Evolutionary conservation across 2,329 filamentous ascomycete species (phyloP), one percentile per base, ranked within the genome.

Genomic region (Epichloe brachyelytri): DNA sequence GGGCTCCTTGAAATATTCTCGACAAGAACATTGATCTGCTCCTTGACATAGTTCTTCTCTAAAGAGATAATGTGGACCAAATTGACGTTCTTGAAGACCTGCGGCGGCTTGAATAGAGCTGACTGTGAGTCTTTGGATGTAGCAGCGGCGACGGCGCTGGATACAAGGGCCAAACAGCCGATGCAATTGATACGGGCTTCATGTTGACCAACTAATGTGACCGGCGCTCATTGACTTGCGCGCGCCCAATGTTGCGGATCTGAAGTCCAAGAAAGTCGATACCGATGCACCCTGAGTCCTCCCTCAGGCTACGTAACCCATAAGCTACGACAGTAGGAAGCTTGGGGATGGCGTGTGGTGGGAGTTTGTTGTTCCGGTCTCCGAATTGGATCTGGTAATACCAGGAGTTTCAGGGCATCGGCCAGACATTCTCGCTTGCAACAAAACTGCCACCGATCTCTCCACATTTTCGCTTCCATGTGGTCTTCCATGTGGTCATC

Each of bases 81-180:
- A 67, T 98, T 97, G 68, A 78, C 78, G 70, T 98, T 96, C 72
- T 90, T 88, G 74, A 95, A 98, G 58, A 90, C 86, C 65, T 88
- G 86, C 14, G 90, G 85, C 50, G 91, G 89, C 68, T 80, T 85
- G 74, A 96, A 95, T 55, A 76, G 75, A 59, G 78, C 68, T 43
- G 82, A 80, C 54, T 81, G 72, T 51, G 74, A 75, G 61, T 77
- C 67, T 66, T 80, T 80, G 56, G 80, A 78, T 52, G 77, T 74
- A 58, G 76, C 71, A 53, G 69, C 60, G 54, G 69, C 68, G 54
- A 76, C 64, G 53, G 68, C 64, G 48, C 71, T 65, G 47, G 73
- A 74, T 59, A 80, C 66, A 63, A 82, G 73, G 63, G 80, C 80
- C 57, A 78, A 68, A 81, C 71, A 59, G 77, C 77, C 62, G 79